These are phyloP conservation scores for Cladophialophora immunda DNA, from an alignment of 2,329 filamentous ascomycete species.

Conservation along the genomic window DNA sequence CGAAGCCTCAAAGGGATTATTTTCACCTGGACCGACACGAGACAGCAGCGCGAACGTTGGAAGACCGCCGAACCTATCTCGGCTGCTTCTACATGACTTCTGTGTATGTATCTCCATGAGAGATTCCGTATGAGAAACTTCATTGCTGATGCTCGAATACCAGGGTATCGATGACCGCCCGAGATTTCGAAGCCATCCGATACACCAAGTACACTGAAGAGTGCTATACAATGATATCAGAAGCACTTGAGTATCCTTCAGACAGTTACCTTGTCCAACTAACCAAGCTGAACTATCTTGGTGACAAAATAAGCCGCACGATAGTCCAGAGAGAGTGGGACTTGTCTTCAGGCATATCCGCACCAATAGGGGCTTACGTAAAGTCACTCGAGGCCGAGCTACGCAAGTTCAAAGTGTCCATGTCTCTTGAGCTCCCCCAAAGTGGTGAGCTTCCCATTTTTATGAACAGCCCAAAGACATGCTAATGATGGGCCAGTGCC, in stretches of 20 bases:
- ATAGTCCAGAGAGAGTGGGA: slow-evolving; percentile 39
- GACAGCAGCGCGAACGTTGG: slow-evolving; percentile 44
- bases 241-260: slow-evolving; percentile 55
- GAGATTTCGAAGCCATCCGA: slow-evolving; percentile 58
- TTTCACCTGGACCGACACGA: slow-evolving; percentile 21
- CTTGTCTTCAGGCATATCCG: slow-evolving; percentile 22
- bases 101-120: slow-evolving; percentile 45
- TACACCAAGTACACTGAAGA: slow-evolving; percentile 63
- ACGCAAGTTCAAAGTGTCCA: slow-evolving; percentile 39
- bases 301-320: slow-evolving; percentile 57
- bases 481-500: slow-evolving; percentile 34
- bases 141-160: neutral
- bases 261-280: slow-evolving; percentile 59
- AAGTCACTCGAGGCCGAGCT: slow-evolving; percentile 58
- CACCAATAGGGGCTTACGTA: slow-evolving; percentile 43
- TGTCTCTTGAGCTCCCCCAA: slow-evolving; percentile 7
- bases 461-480: neutral
- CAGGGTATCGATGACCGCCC: slow-evolving; percentile 46
- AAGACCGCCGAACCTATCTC: slow-evolving; percentile 55
- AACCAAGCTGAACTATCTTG: slow-evolving; percentile 60
- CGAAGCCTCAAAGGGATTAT: slow-evolving; percentile 20
- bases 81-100: slow-evolving; percentile 56
- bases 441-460: slow-evolving; percentile 3
- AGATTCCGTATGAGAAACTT: neutral
- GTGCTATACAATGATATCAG: slow-evolving; percentile 58